A percentile compares a stretch with the other conserved stretches of the same genome.
phyloP scores from a whole-genome alignment of 2,329 filamentous ascomycete species.

The Venturia oleaginea region DNA sequence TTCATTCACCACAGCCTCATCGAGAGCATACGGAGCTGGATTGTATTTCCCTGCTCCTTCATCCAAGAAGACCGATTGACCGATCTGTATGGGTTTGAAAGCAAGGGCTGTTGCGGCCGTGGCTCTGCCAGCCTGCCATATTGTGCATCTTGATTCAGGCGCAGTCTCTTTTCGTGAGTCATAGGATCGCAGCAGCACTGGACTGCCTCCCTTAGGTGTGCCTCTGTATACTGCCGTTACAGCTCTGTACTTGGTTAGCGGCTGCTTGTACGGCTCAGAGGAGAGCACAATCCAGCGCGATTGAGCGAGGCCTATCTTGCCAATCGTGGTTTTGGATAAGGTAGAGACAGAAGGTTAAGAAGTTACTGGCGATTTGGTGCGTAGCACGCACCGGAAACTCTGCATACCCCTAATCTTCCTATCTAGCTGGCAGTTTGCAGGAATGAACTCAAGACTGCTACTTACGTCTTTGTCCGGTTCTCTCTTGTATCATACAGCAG shows the following conservation, averaged over 20 bases:
- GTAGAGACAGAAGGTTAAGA: conserved; percentile 12
- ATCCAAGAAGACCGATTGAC: conserved; percentile 88
- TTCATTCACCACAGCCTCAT: conserved; percentile 86
- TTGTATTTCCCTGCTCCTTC: conserved; percentile 91
- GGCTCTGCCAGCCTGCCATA: conserved; percentile 96
- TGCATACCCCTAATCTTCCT: too few species aligned
- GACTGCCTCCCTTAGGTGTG: conserved; percentile 56
- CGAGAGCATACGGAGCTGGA: conserved; percentile 72
- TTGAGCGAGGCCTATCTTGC: background rate
- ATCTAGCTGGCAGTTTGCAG: too few species aligned
- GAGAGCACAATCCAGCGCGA: background rate
- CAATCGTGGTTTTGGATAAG: background rate
- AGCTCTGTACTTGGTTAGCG: conserved; percentile 47
- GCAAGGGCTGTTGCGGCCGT: conserved; percentile 84
- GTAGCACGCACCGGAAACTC: too few species aligned
- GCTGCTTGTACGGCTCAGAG: background rate
- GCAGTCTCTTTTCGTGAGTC: conserved; percentile 87
- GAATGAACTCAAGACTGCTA: conserved; percentile 17
- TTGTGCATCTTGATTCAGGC: conserved; percentile 85
- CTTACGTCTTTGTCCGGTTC: conserved; percentile 82
- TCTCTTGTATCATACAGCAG: conserved; percentile 81
- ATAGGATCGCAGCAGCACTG: conserved; percentile 80
- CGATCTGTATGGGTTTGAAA: conserved; percentile 92
- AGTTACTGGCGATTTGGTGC: background rate
- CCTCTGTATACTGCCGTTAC: conserved; percentile 89